A percentile compares a stretch with the other conserved stretches of the same genome.
Evolutionary conservation across 2,329 filamentous ascomycete genomes (phyloP).

Genomic region (Teratosphaeriaceae sp.): DNA sequence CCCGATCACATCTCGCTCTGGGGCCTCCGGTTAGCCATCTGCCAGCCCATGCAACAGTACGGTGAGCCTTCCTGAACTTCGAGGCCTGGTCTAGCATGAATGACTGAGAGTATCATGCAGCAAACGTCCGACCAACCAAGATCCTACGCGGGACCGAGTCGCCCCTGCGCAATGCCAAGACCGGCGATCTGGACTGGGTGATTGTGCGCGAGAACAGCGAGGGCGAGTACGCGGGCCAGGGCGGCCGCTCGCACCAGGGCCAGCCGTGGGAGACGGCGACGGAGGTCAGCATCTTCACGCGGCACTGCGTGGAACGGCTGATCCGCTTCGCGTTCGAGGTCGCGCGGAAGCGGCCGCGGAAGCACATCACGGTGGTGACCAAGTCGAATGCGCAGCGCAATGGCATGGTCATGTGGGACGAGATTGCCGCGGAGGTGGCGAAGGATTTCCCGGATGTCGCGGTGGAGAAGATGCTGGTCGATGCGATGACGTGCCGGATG

Average conservation of each 20-base stretch:
- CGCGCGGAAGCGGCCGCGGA: conserved; percentile 50
- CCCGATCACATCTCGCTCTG: conserved; percentile 53
- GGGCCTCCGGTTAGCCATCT: conserved; percentile 50
- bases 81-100: too few relatives aligned
- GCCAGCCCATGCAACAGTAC: conserved; percentile 50
- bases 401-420: conserved; percentile 64
- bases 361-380: conserved; percentile 56
- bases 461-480: conserved; percentile 59
- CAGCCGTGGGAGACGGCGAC: conserved; percentile 55
- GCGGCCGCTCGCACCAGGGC: conserved; percentile 54
- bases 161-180: conserved; percentile 47
- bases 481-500: conserved; percentile 61
- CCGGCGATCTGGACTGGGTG: conserved; percentile 59
- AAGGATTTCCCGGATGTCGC: conserved; percentile 55
- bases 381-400: conserved; percentile 62
- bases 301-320: conserved; percentile 52
- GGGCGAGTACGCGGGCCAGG: conserved; percentile 60
- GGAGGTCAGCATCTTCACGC: conserved; percentile 58
- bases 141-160: conserved; percentile 55
- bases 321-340: conserved; percentile 59
- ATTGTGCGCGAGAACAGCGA: conserved; percentile 62
- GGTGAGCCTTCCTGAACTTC: too few relatives aligned
- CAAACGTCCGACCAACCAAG: conserved; percentile 53
- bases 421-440: conserved; percentile 50
- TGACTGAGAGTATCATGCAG: too few relatives aligned